Evolutionary conservation across 495 filamentous ascomycete species (phyloP), one percentile per base, ranked within the genome.

Genomic region (Penicillium coprophilum): DNA sequence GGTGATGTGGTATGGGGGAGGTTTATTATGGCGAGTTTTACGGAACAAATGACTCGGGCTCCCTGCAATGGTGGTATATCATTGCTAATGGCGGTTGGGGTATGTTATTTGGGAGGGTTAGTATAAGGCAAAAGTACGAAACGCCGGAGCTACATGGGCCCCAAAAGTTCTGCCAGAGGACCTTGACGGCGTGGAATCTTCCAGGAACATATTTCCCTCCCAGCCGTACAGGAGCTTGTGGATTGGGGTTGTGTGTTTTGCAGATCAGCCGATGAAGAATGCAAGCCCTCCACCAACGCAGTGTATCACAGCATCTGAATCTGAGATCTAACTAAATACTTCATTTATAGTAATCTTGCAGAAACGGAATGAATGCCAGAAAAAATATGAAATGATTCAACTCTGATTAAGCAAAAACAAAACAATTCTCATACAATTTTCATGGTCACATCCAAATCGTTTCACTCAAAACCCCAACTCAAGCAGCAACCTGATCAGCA

Each of bases 401-500:
- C 6, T 20, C 13, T 31, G 23, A 41, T 51, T 41, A 31, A 30
- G 10, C 23, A 27, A 24, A 21, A 31, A 36, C 3, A n/a, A 38
- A n/a, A 27, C 24, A 27, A n/a, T 8, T n/a, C 6, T 34, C 15
- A 31, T 46, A 47, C 45, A 47, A 49, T n/a, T 52, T 52, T 51
- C 38, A 32, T 43, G 10, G 13, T 40, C 49, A 51, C 49, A 51
- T 28, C 23, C 49, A 49, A 50, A 19, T 38, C n/a, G 12, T 24
- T 23, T 24, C 12, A 52, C 19, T 23, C 24, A n/a, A 21, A 7
- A 21, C 21, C 45, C 43, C 12, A 46, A 28, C 19, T 63, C 58
- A 75, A 30, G 71, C 71, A 19, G 72, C 74, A 61, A 76, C 52
- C 52, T 66, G 61, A 46, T 69, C 69, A 10, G 60, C 59, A 58